These are phyloP conservation scores for Rhodotorula kratochvilovae DNA, from an alignment of 768 basidiomycete species.

Conservation along the genomic window DNA sequence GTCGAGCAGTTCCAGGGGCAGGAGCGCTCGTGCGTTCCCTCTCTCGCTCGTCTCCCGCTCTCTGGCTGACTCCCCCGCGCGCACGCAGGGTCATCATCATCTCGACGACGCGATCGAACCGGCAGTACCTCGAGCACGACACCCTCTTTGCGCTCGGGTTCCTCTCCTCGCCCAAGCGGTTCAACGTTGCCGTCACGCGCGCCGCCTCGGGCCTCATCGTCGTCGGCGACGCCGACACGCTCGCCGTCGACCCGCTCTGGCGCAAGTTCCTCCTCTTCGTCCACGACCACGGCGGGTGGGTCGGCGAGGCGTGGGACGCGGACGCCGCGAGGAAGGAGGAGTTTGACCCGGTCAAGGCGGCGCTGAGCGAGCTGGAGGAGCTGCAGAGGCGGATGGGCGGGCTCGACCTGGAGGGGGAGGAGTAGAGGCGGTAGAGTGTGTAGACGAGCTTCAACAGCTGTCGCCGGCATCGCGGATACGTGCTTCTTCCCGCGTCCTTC, in stretches of 20 bases:
- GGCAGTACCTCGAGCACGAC: slow-evolving; percentile 44
- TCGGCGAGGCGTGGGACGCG: slow-evolving; percentile 1
- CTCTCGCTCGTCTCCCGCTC: background rate
- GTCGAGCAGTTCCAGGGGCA: slow-evolving; percentile 37
- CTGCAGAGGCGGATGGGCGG: background rate
- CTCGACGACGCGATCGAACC: slow-evolving; percentile 41
- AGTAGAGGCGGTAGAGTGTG: no score
- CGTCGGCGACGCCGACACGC: slow-evolving; percentile 45
- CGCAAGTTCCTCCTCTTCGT: slow-evolving; percentile 14
- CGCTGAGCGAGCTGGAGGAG: slow-evolving; percentile 2
- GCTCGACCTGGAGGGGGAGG: no score
- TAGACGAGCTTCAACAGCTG: no score
- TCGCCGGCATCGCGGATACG: no score
- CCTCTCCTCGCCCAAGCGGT: slow-evolving; percentile 45
- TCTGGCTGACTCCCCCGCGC: slow-evolving; percentile 4
- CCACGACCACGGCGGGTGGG: slow-evolving; percentile 14
- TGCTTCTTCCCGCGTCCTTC: no score
- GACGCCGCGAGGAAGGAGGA: background rate
- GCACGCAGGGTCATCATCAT: slow-evolving; percentile 36
- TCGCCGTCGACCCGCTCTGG: slow-evolving; percentile 46
- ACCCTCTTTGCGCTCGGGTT: slow-evolving; percentile 45
- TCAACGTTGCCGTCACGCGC: slow-evolving; percentile 50
- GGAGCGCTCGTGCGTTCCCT: slow-evolving; percentile 17
- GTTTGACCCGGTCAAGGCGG: background rate
- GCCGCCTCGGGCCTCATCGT: slow-evolving; percentile 47